Conservation (phyloP, 305 asterid genomes). For the Fraxinus floribunda region DNA sequence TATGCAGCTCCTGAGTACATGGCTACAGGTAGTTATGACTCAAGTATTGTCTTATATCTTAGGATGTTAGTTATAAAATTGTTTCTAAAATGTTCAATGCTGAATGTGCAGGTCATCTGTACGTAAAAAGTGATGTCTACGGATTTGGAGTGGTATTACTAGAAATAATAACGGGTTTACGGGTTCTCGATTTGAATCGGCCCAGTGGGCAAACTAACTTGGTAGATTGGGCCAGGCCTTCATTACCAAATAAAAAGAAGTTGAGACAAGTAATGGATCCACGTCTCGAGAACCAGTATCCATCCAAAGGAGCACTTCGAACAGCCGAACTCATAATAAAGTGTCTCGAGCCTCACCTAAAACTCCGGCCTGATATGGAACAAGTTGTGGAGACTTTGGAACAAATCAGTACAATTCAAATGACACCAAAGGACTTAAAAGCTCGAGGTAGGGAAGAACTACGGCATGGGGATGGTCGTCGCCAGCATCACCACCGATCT, state of each 20-base stretch:
- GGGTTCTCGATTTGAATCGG: slow-evolving; percentile 57
- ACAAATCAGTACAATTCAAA: slow-evolving; percentile 29
- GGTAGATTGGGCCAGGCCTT: slow-evolving; percentile 73
- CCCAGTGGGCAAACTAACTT: slow-evolving; percentile 45
- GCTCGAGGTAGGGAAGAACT: slow-evolving; percentile 1
- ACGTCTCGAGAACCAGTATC: slow-evolving; percentile 54
- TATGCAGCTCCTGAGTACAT: slow-evolving; percentile 92
- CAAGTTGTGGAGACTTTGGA: slow-evolving; percentile 43
- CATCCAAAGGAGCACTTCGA: slow-evolving; percentile 42
- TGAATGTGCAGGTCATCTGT: slow-evolving; percentile 59
- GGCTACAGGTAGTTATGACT: slow-evolving; percentile 62
- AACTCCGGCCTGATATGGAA: slow-evolving; percentile 60
- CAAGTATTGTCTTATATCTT: not conserved
- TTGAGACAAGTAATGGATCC: slow-evolving; percentile 61
- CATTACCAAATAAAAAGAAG: slow-evolving; percentile 49
- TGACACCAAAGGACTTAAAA: slow-evolving; percentile 31
- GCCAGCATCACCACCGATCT: slow-evolving; percentile 21
- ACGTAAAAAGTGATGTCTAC: slow-evolving; percentile 78
- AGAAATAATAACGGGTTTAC: slow-evolving; percentile 64
- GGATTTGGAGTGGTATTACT: slow-evolving; percentile 80
- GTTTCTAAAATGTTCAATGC: not conserved
- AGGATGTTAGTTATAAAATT: not conserved
- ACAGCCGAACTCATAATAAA: slow-evolving; percentile 40
- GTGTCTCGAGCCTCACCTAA: slow-evolving; percentile 68
- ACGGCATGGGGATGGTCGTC: not conserved